These are phyloP conservation scores for Amanita rimosa DNA, from an alignment of 768 basidiomycete genomes.

Conservation along the genomic window DNA sequence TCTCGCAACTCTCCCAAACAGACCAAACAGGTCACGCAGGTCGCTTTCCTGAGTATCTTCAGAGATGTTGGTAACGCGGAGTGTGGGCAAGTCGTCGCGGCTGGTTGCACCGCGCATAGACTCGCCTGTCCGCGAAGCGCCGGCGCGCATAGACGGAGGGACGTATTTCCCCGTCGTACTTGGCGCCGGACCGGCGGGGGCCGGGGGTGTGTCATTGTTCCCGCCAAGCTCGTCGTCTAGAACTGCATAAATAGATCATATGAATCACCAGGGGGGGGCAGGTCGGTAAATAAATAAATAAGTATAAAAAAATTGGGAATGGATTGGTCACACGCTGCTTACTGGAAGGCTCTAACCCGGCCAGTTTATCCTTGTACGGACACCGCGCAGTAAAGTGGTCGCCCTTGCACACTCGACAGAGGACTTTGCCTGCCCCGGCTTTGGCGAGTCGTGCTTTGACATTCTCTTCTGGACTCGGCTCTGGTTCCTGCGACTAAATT, in stretches of 20 bases:
- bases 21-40: slow-evolving; percentile 80
- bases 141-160: slow-evolving; percentile 82
- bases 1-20: slow-evolving; percentile 76
- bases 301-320: too few relatives aligned
- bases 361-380: slow-evolving; percentile 93
- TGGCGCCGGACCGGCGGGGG: slow-evolving; percentile 22
- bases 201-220: slow-evolving; percentile 23
- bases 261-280: too few relatives aligned
- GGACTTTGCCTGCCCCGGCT: slow-evolving; percentile 78
- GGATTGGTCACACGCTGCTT: too few relatives aligned
- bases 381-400: slow-evolving; percentile 98
- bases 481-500: slow-evolving; percentile 37
- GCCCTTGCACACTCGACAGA: slow-evolving; percentile 91
- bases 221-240: slow-evolving; percentile 28
- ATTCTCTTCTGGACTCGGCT: slow-evolving; percentile 47
- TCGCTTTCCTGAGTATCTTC: slow-evolving; percentile 94
- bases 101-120: slow-evolving; percentile 53
- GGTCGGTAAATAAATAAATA: too few relatives aligned
- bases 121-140: slow-evolving; percentile 61
- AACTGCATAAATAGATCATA: too few relatives aligned
- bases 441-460: slow-evolving; percentile 58
- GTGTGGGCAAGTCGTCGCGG: slow-evolving; percentile 89
- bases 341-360: slow-evolving; percentile 58
- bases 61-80: slow-evolving; percentile 94
- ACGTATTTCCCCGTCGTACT: slow-evolving; percentile 76